Evolutionary conservation across 2,329 filamentous ascomycete species (phyloP).

Genomic region (Pseudopithomyces maydicus): DNA sequence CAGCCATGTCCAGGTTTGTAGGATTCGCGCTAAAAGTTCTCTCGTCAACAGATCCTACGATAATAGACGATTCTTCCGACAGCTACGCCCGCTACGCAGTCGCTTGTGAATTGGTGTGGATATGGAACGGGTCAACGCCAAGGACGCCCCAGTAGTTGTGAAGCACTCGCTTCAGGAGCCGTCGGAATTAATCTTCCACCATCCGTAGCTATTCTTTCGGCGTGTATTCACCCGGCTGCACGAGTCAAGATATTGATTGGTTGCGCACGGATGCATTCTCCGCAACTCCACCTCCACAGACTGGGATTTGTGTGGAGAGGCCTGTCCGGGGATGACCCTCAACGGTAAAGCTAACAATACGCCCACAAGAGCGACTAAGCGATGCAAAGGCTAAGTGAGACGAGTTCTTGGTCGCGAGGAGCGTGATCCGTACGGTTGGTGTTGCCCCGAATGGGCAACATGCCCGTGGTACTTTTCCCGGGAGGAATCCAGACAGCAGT

Average conservation of each 20-base stretch:
- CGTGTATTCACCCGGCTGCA: constrained; percentile 16
- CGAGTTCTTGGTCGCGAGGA: background rate
- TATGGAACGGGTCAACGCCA: background rate
- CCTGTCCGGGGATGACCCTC: background rate
- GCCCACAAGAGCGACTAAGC: background rate
- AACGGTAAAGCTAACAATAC: background rate
- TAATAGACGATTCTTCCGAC: background rate
- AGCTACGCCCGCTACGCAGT: too few relatives aligned
- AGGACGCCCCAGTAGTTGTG: background rate
- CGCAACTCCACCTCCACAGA: constrained; percentile 5
- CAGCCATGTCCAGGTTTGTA: too few relatives aligned
- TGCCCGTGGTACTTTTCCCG: constrained; percentile 9
- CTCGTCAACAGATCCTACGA: background rate
- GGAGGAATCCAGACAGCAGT: background rate
- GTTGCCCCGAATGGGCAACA: constrained; percentile 10
- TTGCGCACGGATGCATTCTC: background rate
- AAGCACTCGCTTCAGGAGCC: constrained; percentile 2
- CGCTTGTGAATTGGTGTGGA: too few relatives aligned
- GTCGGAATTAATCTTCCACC: constrained; percentile 14
- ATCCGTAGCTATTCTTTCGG: constrained; percentile 6
- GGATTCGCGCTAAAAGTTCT: background rate
- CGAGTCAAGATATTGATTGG: background rate
- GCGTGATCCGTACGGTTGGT: background rate
- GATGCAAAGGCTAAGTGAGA: background rate
- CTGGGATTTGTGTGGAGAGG: constrained; percentile 4